Evolutionary conservation across 371 early-diverging fungal species (phyloP).

Genomic region (Mucor piriformis): DNA sequence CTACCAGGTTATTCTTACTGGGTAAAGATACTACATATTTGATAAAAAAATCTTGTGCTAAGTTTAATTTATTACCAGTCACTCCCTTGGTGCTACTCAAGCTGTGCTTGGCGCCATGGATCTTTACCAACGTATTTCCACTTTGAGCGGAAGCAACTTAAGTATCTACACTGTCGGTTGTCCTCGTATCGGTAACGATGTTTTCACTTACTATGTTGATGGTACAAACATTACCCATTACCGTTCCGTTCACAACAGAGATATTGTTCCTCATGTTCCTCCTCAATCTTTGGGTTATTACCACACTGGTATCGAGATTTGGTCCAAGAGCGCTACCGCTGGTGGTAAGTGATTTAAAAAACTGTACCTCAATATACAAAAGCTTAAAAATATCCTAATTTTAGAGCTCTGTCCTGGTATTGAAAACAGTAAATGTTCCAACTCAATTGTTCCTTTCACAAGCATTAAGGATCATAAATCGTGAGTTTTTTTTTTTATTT

Average conservation of each 20-base stretch:
- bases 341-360: slow-evolving; percentile 17
- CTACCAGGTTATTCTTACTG: slow-evolving; percentile 20
- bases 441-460: slow-evolving; percentile 33
- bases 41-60: neutral
- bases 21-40: slow-evolving; percentile 6
- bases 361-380: too few species aligned
- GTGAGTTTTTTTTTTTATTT: slow-evolving; percentile 2
- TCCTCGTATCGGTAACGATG: slow-evolving; percentile 33
- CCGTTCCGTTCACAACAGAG: slow-evolving; percentile 27
- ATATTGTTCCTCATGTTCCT: slow-evolving; percentile 36
- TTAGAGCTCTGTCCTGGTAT: slow-evolving; percentile 31
- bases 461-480: slow-evolving; percentile 22
- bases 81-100: slow-evolving; percentile 32
- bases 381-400: neutral
- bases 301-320: slow-evolving; percentile 35
- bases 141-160: slow-evolving; percentile 15
- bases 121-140: slow-evolving; percentile 20
- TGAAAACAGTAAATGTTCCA: slow-evolving; percentile 28
- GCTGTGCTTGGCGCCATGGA: slow-evolving; percentile 27
- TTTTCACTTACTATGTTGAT: slow-evolving; percentile 31
- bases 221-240: slow-evolving; percentile 19
- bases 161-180: slow-evolving; percentile 22
- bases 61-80: slow-evolving; percentile 8
- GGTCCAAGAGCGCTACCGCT: slow-evolving; percentile 16
- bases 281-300: slow-evolving; percentile 26